phyloP scores from a whole-genome alignment of 106 monocot species.

The Cymbidium sinense region DNA sequence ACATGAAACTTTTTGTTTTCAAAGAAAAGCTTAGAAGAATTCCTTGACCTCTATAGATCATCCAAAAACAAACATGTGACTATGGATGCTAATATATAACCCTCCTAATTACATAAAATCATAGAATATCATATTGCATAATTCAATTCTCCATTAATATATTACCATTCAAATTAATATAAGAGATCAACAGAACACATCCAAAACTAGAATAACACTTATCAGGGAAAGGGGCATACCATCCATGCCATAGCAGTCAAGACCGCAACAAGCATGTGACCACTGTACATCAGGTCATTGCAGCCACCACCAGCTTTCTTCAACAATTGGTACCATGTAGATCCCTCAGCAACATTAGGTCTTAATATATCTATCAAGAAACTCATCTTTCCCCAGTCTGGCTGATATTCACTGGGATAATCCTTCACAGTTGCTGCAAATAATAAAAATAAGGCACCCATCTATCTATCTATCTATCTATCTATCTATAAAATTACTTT shows the following conservation, averaged over 20 bases:
- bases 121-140: no score
- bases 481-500: not conserved
- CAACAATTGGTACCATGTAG: slow-evolving; percentile 81
- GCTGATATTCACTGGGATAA: slow-evolving; percentile 67
- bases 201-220: not conserved
- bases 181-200: not conserved
- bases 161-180: not conserved
- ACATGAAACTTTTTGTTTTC: no score
- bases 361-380: slow-evolving; percentile 70
- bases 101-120: no score
- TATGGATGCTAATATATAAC: no score
- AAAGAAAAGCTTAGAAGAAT: no score
- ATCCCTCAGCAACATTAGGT: slow-evolving; percentile 56
- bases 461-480: no score
- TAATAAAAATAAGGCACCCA: not conserved
- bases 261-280: slow-evolving; percentile 94
- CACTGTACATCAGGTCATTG: slow-evolving; percentile 95
- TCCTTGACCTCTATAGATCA: no score
- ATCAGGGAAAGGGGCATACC: slow-evolving; percentile 27
- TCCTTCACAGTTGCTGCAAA: slow-evolving; percentile 39
- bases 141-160: not conserved
- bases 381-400: slow-evolving; percentile 90
- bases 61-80: no score
- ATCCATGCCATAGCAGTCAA: slow-evolving; percentile 99
- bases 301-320: slow-evolving; percentile 91